Conservation (phyloP, 495 filamentous ascomycete genomes). For the Hypoxylon trugodes region DNA sequence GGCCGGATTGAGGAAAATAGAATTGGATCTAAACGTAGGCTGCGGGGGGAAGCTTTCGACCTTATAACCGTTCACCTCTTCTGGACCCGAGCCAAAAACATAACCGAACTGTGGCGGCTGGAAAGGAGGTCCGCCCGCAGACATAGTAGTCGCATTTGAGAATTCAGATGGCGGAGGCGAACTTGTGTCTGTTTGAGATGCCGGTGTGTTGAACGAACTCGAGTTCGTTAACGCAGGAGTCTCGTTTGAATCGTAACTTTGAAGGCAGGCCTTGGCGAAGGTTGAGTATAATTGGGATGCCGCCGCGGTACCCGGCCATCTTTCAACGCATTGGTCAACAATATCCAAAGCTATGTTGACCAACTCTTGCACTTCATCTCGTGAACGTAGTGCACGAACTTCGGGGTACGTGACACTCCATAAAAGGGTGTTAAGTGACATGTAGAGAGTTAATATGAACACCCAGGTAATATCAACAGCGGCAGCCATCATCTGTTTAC, state of each 20-base stretch:
- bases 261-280: constrained; percentile 82
- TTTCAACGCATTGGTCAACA: constrained; percentile 75
- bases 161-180: constrained; percentile 54
- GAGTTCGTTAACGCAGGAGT: constrained; percentile 59
- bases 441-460: constrained; percentile 85
- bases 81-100: constrained; percentile 57
- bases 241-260: constrained; percentile 75
- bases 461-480: constrained; percentile 91
- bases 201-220: constrained; percentile 69
- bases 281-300: constrained; percentile 81
- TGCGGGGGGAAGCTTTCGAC: constrained; percentile 49
- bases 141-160: constrained; percentile 31
- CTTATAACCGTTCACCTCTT: constrained; percentile 50
- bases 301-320: constrained; percentile 90
- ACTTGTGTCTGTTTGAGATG: constrained; percentile 55
- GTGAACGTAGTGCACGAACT: constrained; percentile 71
- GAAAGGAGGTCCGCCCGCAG: constrained; percentile 44
- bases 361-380: constrained; percentile 74
- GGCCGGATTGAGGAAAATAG: constrained; percentile 61
- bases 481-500: constrained; percentile 74
- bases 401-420: constrained; percentile 84
- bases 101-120: constrained; percentile 60
- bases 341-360: constrained; percentile 76
- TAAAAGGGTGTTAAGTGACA: constrained; percentile 84
- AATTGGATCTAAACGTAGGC: constrained; percentile 61